Evolutionary conservation across 306 rosid species (phyloP).

Genomic region (Fragaria ananassa): DNA sequence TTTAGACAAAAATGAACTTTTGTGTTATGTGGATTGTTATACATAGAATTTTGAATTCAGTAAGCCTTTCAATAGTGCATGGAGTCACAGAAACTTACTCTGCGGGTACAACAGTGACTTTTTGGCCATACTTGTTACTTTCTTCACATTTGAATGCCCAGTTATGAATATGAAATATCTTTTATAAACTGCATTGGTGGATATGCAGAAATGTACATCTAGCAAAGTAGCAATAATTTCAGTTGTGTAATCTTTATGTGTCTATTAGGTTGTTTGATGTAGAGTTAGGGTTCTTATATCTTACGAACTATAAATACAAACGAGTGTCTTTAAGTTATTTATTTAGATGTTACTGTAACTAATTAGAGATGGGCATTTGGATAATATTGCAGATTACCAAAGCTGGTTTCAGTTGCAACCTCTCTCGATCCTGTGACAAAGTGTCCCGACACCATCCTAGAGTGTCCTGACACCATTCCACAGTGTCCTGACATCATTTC

Average conservation of each 20-base stretch:
- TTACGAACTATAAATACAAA: background rate
- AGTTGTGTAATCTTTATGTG: background rate
- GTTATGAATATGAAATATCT: background rate
- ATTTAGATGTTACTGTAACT: background rate
- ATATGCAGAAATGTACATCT: background rate
- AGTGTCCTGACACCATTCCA: background rate
- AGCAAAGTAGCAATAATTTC: background rate
- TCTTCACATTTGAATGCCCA: background rate
- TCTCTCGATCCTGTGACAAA: background rate
- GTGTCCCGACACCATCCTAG: background rate
- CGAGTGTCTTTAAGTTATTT: background rate
- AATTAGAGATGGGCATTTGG: background rate
- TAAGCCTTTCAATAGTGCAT: background rate
- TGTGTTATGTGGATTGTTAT: background rate
- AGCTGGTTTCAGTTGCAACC: slow-evolving; percentile 14
- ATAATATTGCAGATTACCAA: background rate
- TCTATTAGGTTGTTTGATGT: background rate
- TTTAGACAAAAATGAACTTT: background rate
- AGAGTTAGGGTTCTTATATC: background rate
- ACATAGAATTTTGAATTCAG: background rate
- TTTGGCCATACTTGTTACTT: background rate
- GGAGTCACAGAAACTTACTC: background rate
- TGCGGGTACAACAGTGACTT: background rate
- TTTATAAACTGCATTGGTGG: background rate
- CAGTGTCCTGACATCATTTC: background rate